A percentile compares a stretch with the other conserved stretches of the same genome.
These are phyloP conservation scores for Miscanthus lutarioriparius DNA, from an alignment of 176 grass and related monocot species.

Conservation along the genomic window DNA sequence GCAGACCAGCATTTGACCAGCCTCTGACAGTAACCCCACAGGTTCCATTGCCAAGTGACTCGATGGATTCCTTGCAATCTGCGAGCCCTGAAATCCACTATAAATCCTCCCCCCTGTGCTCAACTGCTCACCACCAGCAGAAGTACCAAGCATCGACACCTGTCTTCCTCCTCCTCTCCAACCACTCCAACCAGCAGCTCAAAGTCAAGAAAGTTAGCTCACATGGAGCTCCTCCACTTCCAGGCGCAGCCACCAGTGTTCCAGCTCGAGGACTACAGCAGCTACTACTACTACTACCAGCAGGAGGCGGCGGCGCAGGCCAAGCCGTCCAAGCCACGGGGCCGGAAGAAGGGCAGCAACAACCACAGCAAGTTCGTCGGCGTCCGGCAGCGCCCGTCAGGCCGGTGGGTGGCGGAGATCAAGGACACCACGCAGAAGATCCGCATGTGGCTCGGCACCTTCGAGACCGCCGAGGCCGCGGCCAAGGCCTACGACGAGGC, in stretches of 20 bases:
- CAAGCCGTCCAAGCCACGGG: constrained; percentile 58
- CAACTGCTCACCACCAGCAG: constrained; percentile 36
- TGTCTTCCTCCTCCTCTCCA: constrained; percentile 19
- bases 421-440: constrained; percentile 97
- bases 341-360: constrained; percentile 54
- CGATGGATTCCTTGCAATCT: not conserved
- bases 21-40: constrained; percentile 44
- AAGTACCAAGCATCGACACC: constrained; percentile 41
- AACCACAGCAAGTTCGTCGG: constrained; percentile 84
- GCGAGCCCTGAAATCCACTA: constrained; percentile 41
- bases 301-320: constrained; percentile 46
- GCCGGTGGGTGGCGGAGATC: constrained; percentile 94
- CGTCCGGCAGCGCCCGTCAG: constrained; percentile 75
- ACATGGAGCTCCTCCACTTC: constrained; percentile 87
- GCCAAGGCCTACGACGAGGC: constrained; percentile 73
- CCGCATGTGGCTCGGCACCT: constrained; percentile 95
- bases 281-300: constrained; percentile 62
- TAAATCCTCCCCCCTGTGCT: constrained; percentile 51
- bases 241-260: constrained; percentile 28
- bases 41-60: not conserved
- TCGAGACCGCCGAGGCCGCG: constrained; percentile 74
- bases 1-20: constrained; percentile 39
- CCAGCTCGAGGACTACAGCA: constrained; percentile 44
- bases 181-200: constrained; percentile 21
- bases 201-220: constrained; percentile 28